Conservation (phyloP, 176 grass and related monocot genomes). For the Paspalum notatum region DNA sequence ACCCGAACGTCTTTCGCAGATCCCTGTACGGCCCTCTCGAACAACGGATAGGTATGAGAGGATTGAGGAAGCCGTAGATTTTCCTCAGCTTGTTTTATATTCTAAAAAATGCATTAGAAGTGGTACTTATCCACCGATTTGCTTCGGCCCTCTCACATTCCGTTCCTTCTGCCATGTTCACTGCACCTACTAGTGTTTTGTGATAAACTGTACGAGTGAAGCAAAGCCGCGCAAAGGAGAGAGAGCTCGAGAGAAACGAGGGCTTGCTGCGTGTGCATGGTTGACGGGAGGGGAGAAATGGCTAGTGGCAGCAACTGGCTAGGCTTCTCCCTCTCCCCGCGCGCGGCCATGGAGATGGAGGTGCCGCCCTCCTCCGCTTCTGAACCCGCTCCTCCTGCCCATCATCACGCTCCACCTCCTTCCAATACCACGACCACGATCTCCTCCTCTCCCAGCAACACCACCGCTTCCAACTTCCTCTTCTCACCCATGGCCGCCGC, state of each 20-base stretch:
- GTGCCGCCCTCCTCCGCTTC: conserved; percentile 46
- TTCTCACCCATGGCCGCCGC: conserved; percentile 58
- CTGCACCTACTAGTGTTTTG: too few species aligned
- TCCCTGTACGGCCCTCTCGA: conserved; percentile 62
- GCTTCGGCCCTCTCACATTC: too few species aligned
- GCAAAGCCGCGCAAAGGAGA: background rate
- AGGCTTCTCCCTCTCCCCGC: conserved; percentile 88
- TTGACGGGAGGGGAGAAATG: conserved; percentile 54
- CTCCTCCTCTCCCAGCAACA: conserved; percentile 34
- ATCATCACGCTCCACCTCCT: conserved; percentile 18
- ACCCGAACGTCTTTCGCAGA: conserved; percentile 55
- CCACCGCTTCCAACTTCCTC: conserved; percentile 64
- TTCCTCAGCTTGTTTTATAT: background rate
- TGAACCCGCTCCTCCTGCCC: conserved; percentile 35
- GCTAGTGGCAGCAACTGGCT: conserved; percentile 71
- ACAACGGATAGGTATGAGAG: conserved; percentile 40
- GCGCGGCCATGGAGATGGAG: conserved; percentile 71
- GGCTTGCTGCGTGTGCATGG: conserved; percentile 9
- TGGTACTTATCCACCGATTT: too few species aligned
- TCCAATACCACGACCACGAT: background rate
- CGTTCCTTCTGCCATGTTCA: too few species aligned
- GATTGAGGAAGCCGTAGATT: conserved; percentile 24
- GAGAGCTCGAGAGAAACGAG: conserved; percentile 20
- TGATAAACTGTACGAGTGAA: too few species aligned
- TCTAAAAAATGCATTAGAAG: background rate